These are phyloP conservation scores for Pichia terricola DNA, from an alignment of 1,139 yeast genomes.

Conservation along the genomic window DNA sequence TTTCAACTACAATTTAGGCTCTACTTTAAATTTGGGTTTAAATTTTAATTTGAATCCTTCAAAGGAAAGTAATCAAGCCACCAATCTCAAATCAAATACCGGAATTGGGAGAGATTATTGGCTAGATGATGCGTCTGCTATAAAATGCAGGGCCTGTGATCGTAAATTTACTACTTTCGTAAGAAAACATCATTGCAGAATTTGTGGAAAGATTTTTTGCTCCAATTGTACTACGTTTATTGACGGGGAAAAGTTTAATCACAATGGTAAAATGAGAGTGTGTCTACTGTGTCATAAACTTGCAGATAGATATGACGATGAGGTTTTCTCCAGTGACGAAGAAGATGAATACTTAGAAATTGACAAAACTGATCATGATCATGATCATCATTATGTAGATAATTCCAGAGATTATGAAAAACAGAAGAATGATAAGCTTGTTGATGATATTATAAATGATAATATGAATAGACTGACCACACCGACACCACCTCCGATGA, in stretches of 20 bases:
- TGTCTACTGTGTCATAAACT: slow-evolving; percentile 69
- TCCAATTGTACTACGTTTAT: slow-evolving; percentile 74
- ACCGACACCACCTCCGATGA: slow-evolving; percentile 49
- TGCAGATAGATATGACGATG: slow-evolving; percentile 46
- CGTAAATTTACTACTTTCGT: slow-evolving; percentile 58
- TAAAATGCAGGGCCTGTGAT: slow-evolving; percentile 48
- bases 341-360: slow-evolving; percentile 1
- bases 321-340: slow-evolving; percentile 53
- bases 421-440: background rate
- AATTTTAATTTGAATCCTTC: slow-evolving; percentile 16
- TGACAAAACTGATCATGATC: no score
- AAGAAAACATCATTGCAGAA: slow-evolving; percentile 88
- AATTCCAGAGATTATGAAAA: background rate
- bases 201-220: slow-evolving; percentile 94
- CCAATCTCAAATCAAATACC: slow-evolving; percentile 11
- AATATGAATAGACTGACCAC: background rate
- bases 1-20: background rate
- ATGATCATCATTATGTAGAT: no score
- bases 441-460: background rate
- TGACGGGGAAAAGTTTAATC: slow-evolving; percentile 63
- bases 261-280: slow-evolving; percentile 64
- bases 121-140: slow-evolving; percentile 53
- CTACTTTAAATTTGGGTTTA: slow-evolving; percentile 9
- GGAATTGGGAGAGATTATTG: slow-evolving; percentile 36
- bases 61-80: background rate